phyloP scores from a whole-genome alignment of 345 rosid genomes.

The Bruguiera parviflora region DNA sequence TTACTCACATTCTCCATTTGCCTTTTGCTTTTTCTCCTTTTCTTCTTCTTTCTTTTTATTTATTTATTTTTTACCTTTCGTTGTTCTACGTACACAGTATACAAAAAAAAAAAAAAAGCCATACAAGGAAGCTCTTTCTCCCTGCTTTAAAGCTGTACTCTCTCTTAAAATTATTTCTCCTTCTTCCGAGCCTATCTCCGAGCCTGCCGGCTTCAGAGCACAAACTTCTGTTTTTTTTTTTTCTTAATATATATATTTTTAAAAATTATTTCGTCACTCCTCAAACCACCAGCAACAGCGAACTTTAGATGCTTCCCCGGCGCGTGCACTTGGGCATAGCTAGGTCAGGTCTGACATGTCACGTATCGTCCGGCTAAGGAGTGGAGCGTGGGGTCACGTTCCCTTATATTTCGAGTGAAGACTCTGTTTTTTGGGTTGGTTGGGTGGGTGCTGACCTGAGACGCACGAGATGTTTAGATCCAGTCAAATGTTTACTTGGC shows the following conservation, averaged over 20 bases:
- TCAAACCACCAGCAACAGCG: background rate
- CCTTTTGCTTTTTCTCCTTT: constrained; percentile 12
- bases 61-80: background rate
- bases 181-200: constrained; percentile 31
- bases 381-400: too few species aligned
- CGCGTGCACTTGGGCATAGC: background rate
- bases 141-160: constrained; percentile 38
- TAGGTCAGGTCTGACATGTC: too few species aligned
- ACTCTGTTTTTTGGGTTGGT: too few species aligned
- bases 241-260: background rate
- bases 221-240: background rate
- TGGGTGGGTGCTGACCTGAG: too few species aligned
- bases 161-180: constrained; percentile 18
- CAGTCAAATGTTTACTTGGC: too few species aligned
- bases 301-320: constrained; percentile 1
- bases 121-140: constrained; percentile 13
- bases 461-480: too few species aligned
- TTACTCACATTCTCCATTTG: constrained; percentile 38
- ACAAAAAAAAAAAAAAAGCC: too few species aligned
- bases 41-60: constrained; percentile 5
- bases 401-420: too few species aligned
- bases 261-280: background rate
- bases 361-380: too few species aligned
- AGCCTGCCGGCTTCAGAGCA: constrained; percentile 6
- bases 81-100: background rate